Evolutionary conservation across 1,284 basidiomycete genomes (phyloP).

Genomic region (Porogramme epimiltina): DNA sequence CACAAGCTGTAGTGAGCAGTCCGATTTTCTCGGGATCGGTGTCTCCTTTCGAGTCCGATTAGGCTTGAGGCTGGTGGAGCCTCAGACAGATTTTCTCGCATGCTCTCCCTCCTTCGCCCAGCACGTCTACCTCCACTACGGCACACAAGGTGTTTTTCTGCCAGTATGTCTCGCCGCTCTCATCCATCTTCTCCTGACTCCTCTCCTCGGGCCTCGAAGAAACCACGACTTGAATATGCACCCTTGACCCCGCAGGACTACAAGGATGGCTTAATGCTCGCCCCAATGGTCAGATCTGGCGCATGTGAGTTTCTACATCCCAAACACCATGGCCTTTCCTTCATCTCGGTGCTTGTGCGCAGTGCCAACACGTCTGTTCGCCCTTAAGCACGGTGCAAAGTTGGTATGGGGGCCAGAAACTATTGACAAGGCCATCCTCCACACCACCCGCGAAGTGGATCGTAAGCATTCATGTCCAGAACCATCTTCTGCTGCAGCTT

Average conservation of each 20-base stretch:
- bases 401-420: constrained; percentile 98
- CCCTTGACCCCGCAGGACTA: constrained; percentile 67
- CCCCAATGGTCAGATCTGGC: constrained; percentile 95
- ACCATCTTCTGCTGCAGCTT: not conserved
- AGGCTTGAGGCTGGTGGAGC: too few relatives aligned
- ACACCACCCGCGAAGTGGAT: constrained; percentile 82
- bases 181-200: constrained; percentile 50
- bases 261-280: constrained; percentile 84
- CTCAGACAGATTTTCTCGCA: constrained; percentile 3
- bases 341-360: constrained; percentile 8
- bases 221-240: constrained; percentile 46
- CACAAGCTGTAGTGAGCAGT: too few relatives aligned
- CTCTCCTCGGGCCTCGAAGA: constrained; percentile 49
- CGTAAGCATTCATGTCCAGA: constrained; percentile 51
- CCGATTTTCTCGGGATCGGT: too few relatives aligned
- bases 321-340: constrained; percentile 5
- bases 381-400: constrained; percentile 91
- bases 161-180: constrained; percentile 55
- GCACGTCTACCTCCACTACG: not conserved
- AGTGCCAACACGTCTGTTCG: constrained; percentile 86
- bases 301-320: constrained; percentile 63
- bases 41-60: too few relatives aligned
- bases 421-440: constrained; percentile 95
- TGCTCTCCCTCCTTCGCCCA: not conserved
- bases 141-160: constrained; percentile 2